Evolutionary conservation across 192 early-diverging fungal genomes (phyloP).

Genomic region (Coemansia sp.): DNA sequence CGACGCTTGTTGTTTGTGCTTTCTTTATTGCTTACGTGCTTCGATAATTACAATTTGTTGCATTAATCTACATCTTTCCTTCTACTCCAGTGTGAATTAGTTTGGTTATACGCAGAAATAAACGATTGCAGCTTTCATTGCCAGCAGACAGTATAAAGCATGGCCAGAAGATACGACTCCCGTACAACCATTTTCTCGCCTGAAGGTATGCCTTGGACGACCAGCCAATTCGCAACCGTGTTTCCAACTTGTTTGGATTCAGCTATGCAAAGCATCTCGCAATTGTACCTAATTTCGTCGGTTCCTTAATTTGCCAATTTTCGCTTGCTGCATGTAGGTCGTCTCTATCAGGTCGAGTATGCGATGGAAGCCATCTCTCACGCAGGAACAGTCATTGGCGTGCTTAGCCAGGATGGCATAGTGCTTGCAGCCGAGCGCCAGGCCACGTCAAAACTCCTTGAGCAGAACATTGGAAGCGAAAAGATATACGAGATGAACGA

Average conservation of each 20-base stretch:
- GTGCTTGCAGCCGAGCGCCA: slow-evolving; percentile 98
- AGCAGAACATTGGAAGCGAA: slow-evolving; percentile 80
- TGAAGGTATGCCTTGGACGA: slow-evolving; percentile 70
- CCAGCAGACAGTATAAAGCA: slow-evolving; percentile 32
- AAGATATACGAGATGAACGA: slow-evolving; percentile 98
- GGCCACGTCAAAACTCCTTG: slow-evolving; percentile 90
- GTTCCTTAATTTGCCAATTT: neutral
- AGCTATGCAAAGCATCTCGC: neutral
- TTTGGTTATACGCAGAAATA: neutral
- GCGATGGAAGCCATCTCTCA: slow-evolving; percentile 99
- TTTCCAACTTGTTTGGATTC: neutral
- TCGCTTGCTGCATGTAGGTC: slow-evolving; percentile 59
- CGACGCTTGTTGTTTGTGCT: neutral
- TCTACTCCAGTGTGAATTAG: neutral
- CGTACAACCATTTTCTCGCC: slow-evolving; percentile 99
- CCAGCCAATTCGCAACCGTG: too few relatives aligned
- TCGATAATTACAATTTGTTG: neutral
- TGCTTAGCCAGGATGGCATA: slow-evolving; percentile 89
- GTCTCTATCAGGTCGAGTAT: slow-evolving; percentile 99
- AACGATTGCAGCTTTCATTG: neutral
- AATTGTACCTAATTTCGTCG: neutral
- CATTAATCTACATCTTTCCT: slow-evolving; percentile 7
- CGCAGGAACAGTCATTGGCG: slow-evolving; percentile 92
- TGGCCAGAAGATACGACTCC: slow-evolving; percentile 98
- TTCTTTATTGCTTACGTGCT: neutral